Base-by-base conservation (phyloP, 2,329 filamentous ascomycete genomes). In the Scedosporium minutisporum region DNA sequence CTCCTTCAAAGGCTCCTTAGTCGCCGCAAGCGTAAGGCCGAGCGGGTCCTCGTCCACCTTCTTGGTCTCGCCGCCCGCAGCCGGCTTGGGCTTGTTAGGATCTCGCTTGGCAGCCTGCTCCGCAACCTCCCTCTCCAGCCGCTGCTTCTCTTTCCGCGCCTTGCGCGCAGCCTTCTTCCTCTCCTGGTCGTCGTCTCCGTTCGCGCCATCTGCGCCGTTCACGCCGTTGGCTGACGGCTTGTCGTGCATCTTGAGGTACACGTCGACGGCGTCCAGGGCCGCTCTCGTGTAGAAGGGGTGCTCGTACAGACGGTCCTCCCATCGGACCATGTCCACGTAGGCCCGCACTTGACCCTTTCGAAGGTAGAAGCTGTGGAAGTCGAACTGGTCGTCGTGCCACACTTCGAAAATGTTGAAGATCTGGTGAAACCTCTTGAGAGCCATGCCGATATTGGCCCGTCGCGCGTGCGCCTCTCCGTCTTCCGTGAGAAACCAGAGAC, bases 301-400 rank as follows among this genome's bases (percentile, higher is more conserved):
- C 69, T 96, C 90, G 62, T 92, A 87, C 55, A 97, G 77, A 65
- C 87, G 86, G 71, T 99, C 93, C 73, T 97, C 93, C 96, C 95
- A 99, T 68, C 89, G 86, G 57, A 99, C 82, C 91, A 99, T 96
- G 69, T 97, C 93, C 48, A 99, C 80, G 72, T 99, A 99, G 1
- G 95, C 90, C 63, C 93, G 83, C 65, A 97, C 91, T 80, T 96
- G 93, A 14, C 96, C 96, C 75, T 97, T 99, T 21, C 95, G 83
- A n/a, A 99, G 80, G 21, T 92, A 97, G 76, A 99, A 99, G 73
- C 87, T 91, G 80, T 99, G 96, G 80, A 99, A 99, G 73, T 99
- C 95, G 70, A 97, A 97, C 71, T 99, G 95, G 69, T 99, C 95
- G 73, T 99, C 96, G 72, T 96, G 89, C 95, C 95, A 99, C 21